Percentiles rank a stretch among this genome's conserved stretches.
Evolutionary conservation across 768 basidiomycete genomes (phyloP).

Genomic region (Suillus fuscotomentosus): DNA sequence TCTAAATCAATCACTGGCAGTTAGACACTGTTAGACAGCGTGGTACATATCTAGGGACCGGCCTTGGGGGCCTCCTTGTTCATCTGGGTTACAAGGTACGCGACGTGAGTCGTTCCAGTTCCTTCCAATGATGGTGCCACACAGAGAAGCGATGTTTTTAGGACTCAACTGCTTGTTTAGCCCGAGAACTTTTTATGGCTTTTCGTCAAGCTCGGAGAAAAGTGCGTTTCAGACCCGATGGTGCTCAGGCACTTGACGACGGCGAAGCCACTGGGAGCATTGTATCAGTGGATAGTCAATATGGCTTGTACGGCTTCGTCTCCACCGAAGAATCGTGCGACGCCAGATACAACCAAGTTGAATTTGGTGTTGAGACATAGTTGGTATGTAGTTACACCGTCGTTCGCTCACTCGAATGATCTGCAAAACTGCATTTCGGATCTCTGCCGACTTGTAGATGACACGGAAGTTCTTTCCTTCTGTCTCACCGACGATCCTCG

Average conservation of each 20-base stretch:
- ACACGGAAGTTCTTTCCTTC: conserved; percentile 99
- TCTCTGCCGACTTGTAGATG: conserved; percentile 82
- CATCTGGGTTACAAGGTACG: conserved; percentile 40
- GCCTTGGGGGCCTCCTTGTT: not conserved
- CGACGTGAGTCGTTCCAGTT: conserved; percentile 48
- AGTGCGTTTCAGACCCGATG: conserved; percentile 28
- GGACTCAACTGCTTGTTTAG: no score
- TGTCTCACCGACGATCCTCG: conserved; percentile 96
- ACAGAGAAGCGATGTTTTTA: no score
- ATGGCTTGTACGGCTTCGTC: conserved; percentile 31
- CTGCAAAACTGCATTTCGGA: conserved; percentile 89
- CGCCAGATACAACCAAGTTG: conserved; percentile 25
- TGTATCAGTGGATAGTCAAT: conserved; percentile 36
- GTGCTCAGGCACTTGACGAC: conserved; percentile 33
- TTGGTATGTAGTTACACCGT: not conserved
- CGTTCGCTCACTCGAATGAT: conserved; percentile 54
- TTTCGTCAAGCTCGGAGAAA: conserved; percentile 13
- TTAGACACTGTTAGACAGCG: not conserved
- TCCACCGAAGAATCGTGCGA: conserved; percentile 34
- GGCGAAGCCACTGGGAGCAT: conserved; percentile 30
- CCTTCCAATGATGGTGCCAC: conserved; percentile 47
- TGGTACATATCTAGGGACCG: no score
- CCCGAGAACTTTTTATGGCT: no score
- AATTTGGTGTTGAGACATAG: not conserved
- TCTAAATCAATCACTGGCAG: not conserved